A percentile compares a stretch with the other conserved stretches of the same genome.
phyloP scores from a whole-genome alignment of 2,329 filamentous ascomycete genomes.

The Diaporthe ampelina region DNA sequence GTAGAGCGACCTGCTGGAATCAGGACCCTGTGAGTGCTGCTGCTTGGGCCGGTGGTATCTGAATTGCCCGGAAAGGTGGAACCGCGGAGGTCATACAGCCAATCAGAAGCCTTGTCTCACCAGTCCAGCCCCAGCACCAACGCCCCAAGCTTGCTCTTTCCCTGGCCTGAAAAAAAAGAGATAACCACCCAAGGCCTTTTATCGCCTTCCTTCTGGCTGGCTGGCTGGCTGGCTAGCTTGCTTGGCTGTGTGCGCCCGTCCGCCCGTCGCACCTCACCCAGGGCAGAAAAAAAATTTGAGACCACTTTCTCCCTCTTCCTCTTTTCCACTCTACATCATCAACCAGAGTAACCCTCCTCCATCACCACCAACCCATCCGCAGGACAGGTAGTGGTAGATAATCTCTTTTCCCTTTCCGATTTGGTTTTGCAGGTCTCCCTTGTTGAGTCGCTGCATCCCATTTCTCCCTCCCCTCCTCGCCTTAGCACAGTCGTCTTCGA shows the following conservation, averaged over 20 bases:
- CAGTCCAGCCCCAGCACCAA: background rate
- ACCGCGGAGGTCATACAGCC: background rate
- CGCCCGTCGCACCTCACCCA: slow-evolving; percentile 30
- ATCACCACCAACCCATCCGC: slow-evolving; percentile 42
- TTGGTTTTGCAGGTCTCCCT: slow-evolving; percentile 40
- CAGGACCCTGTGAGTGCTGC: background rate
- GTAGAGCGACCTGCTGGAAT: background rate
- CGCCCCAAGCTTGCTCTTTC: slow-evolving; percentile 38
- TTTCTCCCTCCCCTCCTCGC: slow-evolving; percentile 30
- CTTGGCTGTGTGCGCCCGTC: slow-evolving; percentile 7
- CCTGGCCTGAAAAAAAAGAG: slow-evolving; percentile 27
- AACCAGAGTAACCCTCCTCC: slow-evolving; percentile 39
- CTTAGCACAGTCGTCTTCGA: slow-evolving; percentile 25
- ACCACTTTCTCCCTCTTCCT: slow-evolving; percentile 35
- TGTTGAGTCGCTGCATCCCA: slow-evolving; percentile 36
- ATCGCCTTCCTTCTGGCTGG: slow-evolving; percentile 9
- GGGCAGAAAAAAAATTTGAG: slow-evolving; percentile 41
- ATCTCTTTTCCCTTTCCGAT: slow-evolving; percentile 38
- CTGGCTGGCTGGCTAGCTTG: background rate
- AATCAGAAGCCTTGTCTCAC: slow-evolving; percentile 8
- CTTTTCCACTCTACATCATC: slow-evolving; percentile 31
- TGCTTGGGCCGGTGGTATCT: background rate
- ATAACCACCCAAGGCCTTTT: slow-evolving; percentile 23
- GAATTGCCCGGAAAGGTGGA: background rate
- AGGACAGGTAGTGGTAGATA: slow-evolving; percentile 42